Conservation (phyloP, 805 yeast genomes). For the Pichia manshurica region DNA sequence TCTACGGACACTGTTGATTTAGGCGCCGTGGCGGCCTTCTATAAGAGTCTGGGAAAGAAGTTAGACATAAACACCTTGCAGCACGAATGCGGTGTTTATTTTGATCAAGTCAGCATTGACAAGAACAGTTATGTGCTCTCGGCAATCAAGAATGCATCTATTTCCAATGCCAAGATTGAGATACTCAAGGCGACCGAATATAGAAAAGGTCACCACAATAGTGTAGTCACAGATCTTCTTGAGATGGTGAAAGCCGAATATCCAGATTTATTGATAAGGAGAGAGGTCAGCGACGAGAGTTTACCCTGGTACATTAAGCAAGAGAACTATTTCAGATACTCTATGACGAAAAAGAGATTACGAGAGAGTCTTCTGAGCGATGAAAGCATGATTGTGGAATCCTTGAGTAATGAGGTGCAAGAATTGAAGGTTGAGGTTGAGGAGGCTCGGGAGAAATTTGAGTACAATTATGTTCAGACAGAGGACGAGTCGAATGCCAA, state of each 20-base stretch:
- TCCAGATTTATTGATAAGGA: constrained; percentile 6
- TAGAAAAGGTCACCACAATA: constrained; percentile 17
- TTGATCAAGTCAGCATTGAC: constrained; percentile 24
- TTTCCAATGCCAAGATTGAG: constrained; percentile 24
- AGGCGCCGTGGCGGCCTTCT: constrained; percentile 17
- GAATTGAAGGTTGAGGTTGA: constrained; percentile 19
- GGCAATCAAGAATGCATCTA: constrained; percentile 23
- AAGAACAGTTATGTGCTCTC: constrained; percentile 25
- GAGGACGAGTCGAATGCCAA: background rate
- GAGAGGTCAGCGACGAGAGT: constrained; percentile 18
- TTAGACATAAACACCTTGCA: constrained; percentile 23
- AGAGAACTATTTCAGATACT: constrained; percentile 21
- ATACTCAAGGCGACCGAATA: constrained; percentile 27
- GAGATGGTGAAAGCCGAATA: background rate
- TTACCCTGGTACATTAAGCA: constrained; percentile 29
- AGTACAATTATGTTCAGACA: constrained; percentile 24
- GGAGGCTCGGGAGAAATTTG: constrained; percentile 24
- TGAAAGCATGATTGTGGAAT: constrained; percentile 12
- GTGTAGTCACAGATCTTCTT: constrained; percentile 11
- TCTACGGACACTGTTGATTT: constrained; percentile 22
- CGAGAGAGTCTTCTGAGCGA: constrained; percentile 9
- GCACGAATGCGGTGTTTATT: constrained; percentile 27
- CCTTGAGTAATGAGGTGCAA: constrained; percentile 18
- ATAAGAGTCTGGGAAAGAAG: constrained; percentile 15
- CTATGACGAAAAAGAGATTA: constrained; percentile 15